Conservation (phyloP, 176 grass and related monocot genomes). For the Bromus sterilis region DNA sequence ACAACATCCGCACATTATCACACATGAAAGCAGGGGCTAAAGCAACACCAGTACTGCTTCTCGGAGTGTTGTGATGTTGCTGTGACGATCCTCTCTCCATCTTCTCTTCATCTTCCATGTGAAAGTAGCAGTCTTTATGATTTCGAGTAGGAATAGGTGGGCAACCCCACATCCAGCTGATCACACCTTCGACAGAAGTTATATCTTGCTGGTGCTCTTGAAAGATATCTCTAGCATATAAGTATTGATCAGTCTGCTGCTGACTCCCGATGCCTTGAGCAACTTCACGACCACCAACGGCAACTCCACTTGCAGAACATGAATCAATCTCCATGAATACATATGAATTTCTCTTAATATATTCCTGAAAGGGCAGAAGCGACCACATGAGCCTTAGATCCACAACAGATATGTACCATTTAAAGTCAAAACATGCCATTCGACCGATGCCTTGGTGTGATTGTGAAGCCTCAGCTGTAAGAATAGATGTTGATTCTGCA, state of each 20-base stretch:
- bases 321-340: too few relatives aligned
- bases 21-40: neutral
- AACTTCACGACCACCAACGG: neutral
- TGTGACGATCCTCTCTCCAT: neutral
- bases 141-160: neutral
- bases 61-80: neutral
- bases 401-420: neutral
- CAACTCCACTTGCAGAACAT: neutral
- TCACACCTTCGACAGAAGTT: neutral
- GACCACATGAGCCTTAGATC: too few relatives aligned
- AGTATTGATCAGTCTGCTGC: neutral
- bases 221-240: neutral
- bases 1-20: neutral
- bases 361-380: too few relatives aligned
- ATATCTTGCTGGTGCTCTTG: neutral
- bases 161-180: neutral
- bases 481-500: neutral
- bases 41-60: neutral
- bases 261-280: neutral
- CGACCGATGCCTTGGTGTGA: neutral
- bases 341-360: too few relatives aligned
- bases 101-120: neutral
- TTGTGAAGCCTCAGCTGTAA: neutral
- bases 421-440: neutral
- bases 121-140: neutral